Evolutionary conservation across 352 stramenopile species (phyloP), one percentile per base, ranked within the genome.

Genomic region (Globisporangium viniferum): DNA sequence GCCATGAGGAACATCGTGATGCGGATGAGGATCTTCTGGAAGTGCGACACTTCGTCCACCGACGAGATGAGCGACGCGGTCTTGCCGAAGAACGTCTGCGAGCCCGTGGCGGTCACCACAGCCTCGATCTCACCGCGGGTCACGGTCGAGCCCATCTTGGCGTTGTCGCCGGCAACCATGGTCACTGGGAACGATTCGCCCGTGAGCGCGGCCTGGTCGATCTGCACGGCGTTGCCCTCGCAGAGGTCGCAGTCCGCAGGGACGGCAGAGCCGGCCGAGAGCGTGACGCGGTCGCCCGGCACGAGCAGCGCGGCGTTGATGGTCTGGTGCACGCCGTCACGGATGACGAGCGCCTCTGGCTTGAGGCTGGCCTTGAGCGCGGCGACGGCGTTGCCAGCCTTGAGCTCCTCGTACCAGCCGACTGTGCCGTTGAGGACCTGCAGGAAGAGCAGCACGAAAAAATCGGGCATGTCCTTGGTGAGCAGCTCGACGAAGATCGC

Each of bases 151-250:
- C 85, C 85, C 80, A 91, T 96, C 78, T 97, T 96, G 51, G 86
- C 86, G 57, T 89, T 93, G 73, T 97, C 89, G 20, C 82, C 81
- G 10, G 72, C 48, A 5, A 76, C 70, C 74, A 97, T 89, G 14
- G 88, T 95, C 31, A 98, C 94, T 2, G 95, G 94, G 65, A 99
- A 93, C 12, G 93, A 98, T 73, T 98, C 95, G 69, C 97, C 97
- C 22, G 95, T 98, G 29, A 99, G 82, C 48, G 89, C 87, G 33
- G 94, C 89, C 76, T 98, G 90, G 73, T 98, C 89, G 59, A 98
- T 92, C 67, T 96, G 82, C 55, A 98, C 74, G 20, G 78, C 65
- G 44, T 94, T 84, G 62, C 95, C 83, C 24, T 91, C 81, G 70
- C 91, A 90, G 15, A 97, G 64, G 36, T 93, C 77, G 63, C 94